Conservation (phyloP, 768 basidiomycete genomes). For the Termitomyces eurrhizus region DNA sequence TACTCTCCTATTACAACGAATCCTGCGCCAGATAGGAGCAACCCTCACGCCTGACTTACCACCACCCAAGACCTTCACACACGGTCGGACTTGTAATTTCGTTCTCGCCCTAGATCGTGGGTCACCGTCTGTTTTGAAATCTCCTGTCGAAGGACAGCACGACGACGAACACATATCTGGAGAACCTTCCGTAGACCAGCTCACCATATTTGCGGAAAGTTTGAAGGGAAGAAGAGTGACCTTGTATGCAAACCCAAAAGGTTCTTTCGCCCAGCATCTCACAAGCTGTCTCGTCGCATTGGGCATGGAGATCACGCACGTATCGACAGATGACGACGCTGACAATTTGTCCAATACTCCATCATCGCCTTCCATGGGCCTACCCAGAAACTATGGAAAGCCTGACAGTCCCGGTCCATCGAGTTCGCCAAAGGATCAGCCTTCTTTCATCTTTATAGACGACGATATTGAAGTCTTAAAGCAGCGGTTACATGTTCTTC, state of each 20-base stretch:
- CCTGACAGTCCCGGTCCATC: conserved; percentile 2
- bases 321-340: conserved; percentile 53
- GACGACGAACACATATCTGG: conserved; percentile 50
- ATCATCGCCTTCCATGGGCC: conserved; percentile 6
- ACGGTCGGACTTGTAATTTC: conserved; percentile 63
- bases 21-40: conserved; percentile 59
- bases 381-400: conserved; percentile 9
- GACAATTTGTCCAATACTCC: conserved; percentile 32
- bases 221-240: conserved; percentile 81
- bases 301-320: conserved; percentile 91
- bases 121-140: conserved; percentile 37
- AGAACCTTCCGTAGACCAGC: conserved; percentile 80
- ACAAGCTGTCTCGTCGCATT: conserved; percentile 91
- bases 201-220: conserved; percentile 75
- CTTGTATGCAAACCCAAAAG: conserved; percentile 81
- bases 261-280: conserved; percentile 88
- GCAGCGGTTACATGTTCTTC: conserved; percentile 65
- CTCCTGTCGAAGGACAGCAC: conserved; percentile 33
- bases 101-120: conserved; percentile 62
- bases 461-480: conserved; percentile 84
- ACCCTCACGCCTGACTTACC: conserved; percentile 40
- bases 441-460: conserved; percentile 87
- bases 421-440: conserved; percentile 14
- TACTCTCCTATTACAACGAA: conserved; percentile 53
- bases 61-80: conserved; percentile 33